Percentiles rank a stretch among this genome's conserved stretches.
Evolutionary conservation across 257 asterid genomes (phyloP).

Genomic region (Haberlea rhodopensis): DNA sequence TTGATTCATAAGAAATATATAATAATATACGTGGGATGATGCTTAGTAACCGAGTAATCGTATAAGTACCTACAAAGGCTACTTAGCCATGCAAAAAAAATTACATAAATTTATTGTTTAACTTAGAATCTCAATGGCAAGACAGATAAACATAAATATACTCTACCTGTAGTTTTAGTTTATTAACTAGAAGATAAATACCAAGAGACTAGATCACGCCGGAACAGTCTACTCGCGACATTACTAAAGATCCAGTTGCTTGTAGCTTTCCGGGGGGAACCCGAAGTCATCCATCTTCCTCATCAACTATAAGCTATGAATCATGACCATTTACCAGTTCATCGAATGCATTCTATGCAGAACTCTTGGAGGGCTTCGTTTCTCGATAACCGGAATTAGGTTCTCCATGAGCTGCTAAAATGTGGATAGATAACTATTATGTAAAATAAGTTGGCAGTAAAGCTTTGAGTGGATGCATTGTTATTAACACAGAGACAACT

Average conservation of each 20-base stretch:
- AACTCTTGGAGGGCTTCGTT: conserved; percentile 50
- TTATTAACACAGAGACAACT: neutral
- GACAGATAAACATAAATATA: neutral
- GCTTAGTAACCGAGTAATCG: no score
- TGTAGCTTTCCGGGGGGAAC: no score
- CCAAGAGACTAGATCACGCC: conserved; percentile 21
- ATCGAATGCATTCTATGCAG: conserved; percentile 50
- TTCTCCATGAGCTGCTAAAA: conserved; percentile 66
- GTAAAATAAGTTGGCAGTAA: conserved; percentile 8
- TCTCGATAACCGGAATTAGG: conserved; percentile 59
- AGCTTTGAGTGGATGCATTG: neutral
- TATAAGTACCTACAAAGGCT: conserved; percentile 10
- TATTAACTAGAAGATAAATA: conserved; percentile 12
- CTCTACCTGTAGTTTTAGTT: neutral
- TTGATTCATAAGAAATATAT: no score
- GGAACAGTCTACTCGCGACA: conserved; percentile 32
- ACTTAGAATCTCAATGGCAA: neutral
- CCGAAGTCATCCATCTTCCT: conserved; percentile 28
- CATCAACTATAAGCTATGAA: conserved; percentile 5
- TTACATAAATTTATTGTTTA: neutral
- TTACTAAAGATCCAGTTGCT: conserved; percentile 26
- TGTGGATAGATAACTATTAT: neutral
- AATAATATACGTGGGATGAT: no score
- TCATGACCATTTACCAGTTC: conserved; percentile 36
- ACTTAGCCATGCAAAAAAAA: neutral